Evolutionary conservation across 2,329 filamentous ascomycete species (phyloP).

Genomic region (Lizonia empirigonia): DNA sequence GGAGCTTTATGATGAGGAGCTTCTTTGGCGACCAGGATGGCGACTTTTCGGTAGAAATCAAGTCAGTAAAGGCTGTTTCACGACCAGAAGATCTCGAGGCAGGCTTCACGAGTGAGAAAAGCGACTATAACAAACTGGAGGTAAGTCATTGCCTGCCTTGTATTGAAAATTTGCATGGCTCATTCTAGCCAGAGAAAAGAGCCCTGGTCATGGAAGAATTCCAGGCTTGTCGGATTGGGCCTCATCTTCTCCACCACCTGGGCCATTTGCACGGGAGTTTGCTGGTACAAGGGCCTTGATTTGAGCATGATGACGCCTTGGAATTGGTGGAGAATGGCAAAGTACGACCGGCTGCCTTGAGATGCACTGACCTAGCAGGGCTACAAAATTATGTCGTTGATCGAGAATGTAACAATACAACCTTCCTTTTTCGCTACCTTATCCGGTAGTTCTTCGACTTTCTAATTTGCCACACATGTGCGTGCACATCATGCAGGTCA

Average conservation of each 20-base stretch:
- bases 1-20: conserved; percentile 82
- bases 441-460: no score
- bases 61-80: conserved; percentile 58
- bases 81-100: conserved; percentile 35
- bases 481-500: background rate
- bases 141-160: background rate
- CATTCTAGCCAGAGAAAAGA: conserved; percentile 20
- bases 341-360: conserved; percentile 6
- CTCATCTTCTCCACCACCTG: conserved; percentile 31
- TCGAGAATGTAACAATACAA: background rate
- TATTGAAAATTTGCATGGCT: background rate
- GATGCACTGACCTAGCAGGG: background rate
- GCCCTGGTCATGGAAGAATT: conserved; percentile 35
- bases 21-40: conserved; percentile 79
- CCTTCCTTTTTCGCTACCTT: background rate
- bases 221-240: conserved; percentile 31
- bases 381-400: background rate
- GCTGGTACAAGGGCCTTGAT: conserved; percentile 33
- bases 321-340: conserved; percentile 25
- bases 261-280: conserved; percentile 28
- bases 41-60: conserved; percentile 64
- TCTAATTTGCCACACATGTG: background rate
- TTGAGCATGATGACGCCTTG: conserved; percentile 29
- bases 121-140: background rate
- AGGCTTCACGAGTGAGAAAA: conserved; percentile 17